phyloP scores from a whole-genome alignment of 2,329 filamentous ascomycete species.

The Pseudonectria foliicola region DNA sequence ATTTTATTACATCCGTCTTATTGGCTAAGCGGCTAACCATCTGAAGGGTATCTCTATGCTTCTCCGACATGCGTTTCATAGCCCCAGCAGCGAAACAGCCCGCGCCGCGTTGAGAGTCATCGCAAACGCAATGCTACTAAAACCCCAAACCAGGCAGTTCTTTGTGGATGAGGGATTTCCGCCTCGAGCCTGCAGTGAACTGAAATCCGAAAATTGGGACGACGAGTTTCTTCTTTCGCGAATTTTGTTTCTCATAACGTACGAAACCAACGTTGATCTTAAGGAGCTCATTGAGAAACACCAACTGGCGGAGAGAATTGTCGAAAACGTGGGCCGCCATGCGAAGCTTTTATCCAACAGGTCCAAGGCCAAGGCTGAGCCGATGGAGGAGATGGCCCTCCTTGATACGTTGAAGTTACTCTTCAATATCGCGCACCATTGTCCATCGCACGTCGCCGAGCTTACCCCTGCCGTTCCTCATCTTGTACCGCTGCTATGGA shows the following conservation, averaged over 20 bases:
- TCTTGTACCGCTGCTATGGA: slow-evolving; percentile 64
- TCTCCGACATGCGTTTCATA: slow-evolving; percentile 65
- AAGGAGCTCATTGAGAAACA: slow-evolving; percentile 39
- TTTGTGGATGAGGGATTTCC: slow-evolving; percentile 42
- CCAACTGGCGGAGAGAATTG: slow-evolving; percentile 50
- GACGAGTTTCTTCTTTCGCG: slow-evolving; percentile 70
- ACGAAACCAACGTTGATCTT: slow-evolving; percentile 42
- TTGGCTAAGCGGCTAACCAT: slow-evolving; percentile 1
- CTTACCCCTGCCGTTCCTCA: slow-evolving; percentile 64
- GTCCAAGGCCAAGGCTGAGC: slow-evolving; percentile 32
- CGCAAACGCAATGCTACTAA: slow-evolving; percentile 64
- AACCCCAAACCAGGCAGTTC: slow-evolving; percentile 36
- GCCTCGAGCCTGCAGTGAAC: slow-evolving; percentile 58
- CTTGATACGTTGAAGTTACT: slow-evolving; percentile 78
- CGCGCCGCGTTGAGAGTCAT: slow-evolving; percentile 75
- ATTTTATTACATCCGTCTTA: not conserved
- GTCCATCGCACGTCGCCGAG: slow-evolving; percentile 49
- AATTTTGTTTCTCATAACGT: slow-evolving; percentile 38
- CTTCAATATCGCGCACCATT: slow-evolving; percentile 79
- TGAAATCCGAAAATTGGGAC: slow-evolving; percentile 68
- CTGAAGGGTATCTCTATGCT: slow-evolving; percentile 67
- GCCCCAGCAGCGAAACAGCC: slow-evolving; percentile 53
- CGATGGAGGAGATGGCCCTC: slow-evolving; percentile 73
- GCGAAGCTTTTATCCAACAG: slow-evolving; percentile 35
- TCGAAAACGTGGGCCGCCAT: slow-evolving; percentile 64